phyloP scores from a whole-genome alignment of 306 rosid genomes.

The Vigna trinervia region DNA sequence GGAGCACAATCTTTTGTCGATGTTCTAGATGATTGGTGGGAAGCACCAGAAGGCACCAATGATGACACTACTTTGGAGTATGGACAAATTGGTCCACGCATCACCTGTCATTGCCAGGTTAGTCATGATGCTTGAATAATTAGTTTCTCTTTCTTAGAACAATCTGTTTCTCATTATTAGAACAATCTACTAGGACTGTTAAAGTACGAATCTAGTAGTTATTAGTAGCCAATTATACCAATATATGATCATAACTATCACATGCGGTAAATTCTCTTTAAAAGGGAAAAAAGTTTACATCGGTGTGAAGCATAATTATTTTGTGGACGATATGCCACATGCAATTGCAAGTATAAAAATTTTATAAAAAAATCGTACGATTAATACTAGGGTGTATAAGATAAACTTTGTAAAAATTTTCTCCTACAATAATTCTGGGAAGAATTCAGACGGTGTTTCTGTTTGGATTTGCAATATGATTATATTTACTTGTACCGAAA shows the following conservation, averaged over 20 bases:
- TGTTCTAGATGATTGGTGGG: conserved; percentile 82
- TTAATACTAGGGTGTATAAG: conserved; percentile 12
- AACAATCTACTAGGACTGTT: neutral
- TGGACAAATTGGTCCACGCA: conserved; percentile 89
- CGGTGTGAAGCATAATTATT: conserved; percentile 26
- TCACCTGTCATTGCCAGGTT: conserved; percentile 90
- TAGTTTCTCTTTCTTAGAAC: conserved; percentile 19
- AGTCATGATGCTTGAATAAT: conserved; percentile 46
- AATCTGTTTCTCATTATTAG: neutral
- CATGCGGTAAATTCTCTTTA: conserved; percentile 10
- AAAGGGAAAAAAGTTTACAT: neutral
- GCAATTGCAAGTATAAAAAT: neutral
- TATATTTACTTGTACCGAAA: conserved; percentile 8
- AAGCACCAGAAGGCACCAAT: conserved; percentile 66
- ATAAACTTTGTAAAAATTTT: conserved; percentile 20
- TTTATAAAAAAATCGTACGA: conserved; percentile 1
- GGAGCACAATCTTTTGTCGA: conserved; percentile 45
- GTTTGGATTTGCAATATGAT: conserved; percentile 20
- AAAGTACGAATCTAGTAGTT: conserved; percentile 14
- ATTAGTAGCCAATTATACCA: conserved; percentile 19
- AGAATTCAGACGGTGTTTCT: conserved; percentile 20
- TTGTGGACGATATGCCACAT: conserved; percentile 15
- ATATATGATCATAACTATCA: conserved; percentile 17
- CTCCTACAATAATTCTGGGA: neutral
- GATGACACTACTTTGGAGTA: conserved; percentile 69